Base-by-base conservation (phyloP, 306 rosid genomes). In the Malus sylvestris region DNA sequence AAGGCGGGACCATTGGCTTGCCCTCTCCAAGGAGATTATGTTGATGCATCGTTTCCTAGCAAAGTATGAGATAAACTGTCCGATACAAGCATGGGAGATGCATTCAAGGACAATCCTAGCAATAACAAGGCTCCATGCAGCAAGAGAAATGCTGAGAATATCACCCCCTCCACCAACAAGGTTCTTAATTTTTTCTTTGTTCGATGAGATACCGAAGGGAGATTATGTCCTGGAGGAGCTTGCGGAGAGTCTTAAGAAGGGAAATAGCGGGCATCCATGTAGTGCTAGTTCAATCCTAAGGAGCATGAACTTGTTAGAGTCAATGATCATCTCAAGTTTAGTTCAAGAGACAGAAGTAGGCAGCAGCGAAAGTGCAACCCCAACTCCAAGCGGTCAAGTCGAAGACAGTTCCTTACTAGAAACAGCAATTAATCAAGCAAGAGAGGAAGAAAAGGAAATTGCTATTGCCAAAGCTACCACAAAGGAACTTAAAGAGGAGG, bases 1-100 rank as follows among this genome's bases (percentile, higher is more conserved):
- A 42, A 96, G 98, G 81, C 96, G 99, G 4, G 97, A 91, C 68
- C 98, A 91, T 69, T 96, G 99, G 99, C 96, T 92, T 40, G 93
- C 97, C 10, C 81, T 96, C 33, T 79, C 83, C 16, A 93, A 81
- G 81, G 99, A 96, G 80, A 83, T 91, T 66, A 82, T 89, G 83
- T 76, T 90, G 66, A 82, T 96, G 80, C 96, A 96, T 80, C 85
- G 70, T 18, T 96, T 96, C 68, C 64, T 92, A 44, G 80, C 83
- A 4, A 87, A 87, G 71, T 83, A 83, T 82, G 71, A 87, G 35
- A 76, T 89, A 33, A 81, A 85, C 6, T 66, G 72, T 70, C 89
- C 85, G 32, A 29, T 61, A 55, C 92, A 85, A 76, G 83, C 79
- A 35, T 90, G 98, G 99, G 98, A 92, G 81, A 88, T 92, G 88